Evolutionary conservation across 306 rosid genomes (phyloP).

Genomic region (Vigna trinervia): DNA sequence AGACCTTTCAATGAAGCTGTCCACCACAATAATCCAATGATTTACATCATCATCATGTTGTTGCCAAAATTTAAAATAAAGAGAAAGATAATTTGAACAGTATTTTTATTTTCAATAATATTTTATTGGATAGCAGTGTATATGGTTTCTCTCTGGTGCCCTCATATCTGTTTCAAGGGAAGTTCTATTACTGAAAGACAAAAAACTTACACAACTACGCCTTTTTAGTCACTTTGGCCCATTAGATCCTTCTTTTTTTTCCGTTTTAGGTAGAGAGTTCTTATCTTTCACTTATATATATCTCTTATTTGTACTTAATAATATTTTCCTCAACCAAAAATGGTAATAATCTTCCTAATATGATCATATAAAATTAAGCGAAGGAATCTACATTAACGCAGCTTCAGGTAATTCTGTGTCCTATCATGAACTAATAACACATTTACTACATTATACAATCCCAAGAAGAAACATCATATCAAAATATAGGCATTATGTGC

Average conservation of each 20-base stretch:
- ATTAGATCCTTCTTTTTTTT: background rate
- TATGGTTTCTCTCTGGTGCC: background rate
- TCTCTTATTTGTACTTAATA: background rate
- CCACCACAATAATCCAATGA: background rate
- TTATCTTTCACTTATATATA: background rate
- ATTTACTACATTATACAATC: background rate
- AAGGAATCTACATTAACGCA: background rate
- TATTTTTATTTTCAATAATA: background rate
- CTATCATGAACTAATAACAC: background rate
- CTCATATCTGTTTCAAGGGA: background rate
- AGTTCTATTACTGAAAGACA: background rate
- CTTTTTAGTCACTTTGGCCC: background rate
- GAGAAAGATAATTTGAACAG: background rate
- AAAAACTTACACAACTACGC: background rate
- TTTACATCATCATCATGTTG: background rate
- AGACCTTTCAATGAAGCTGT: constrained; percentile 14
- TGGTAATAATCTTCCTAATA: background rate
- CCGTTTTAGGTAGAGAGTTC: background rate
- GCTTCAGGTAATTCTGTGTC: background rate
- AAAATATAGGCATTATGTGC: too few relatives aligned
- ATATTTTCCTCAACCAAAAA: background rate
- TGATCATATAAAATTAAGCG: background rate
- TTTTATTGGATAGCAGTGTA: background rate
- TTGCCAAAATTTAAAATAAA: constrained; percentile 18
- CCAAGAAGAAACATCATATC: too few relatives aligned